These are phyloP conservation scores for Phytopythium ostracodes DNA, from an alignment of 352 stramenopile species.

Conservation along the genomic window DNA sequence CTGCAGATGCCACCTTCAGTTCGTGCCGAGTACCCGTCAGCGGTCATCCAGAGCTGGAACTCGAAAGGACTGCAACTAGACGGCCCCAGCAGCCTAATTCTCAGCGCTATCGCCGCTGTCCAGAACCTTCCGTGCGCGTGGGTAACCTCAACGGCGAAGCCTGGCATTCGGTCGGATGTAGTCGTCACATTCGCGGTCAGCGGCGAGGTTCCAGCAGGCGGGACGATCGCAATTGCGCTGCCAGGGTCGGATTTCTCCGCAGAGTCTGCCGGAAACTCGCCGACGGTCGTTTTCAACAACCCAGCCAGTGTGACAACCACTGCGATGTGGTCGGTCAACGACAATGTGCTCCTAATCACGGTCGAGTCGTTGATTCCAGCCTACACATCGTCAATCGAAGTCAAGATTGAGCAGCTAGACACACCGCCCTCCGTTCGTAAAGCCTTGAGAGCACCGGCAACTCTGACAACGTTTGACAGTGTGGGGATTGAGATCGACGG, in stretches of 20 bases:
- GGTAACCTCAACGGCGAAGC: slow-evolving; percentile 33
- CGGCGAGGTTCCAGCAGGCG: slow-evolving; percentile 31
- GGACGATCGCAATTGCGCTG: slow-evolving; percentile 34
- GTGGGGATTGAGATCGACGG: slow-evolving; percentile 45
- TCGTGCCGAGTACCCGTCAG: slow-evolving; percentile 16
- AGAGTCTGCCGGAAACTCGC: slow-evolving; percentile 14
- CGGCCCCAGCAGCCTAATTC: slow-evolving; percentile 19
- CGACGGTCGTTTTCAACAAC: slow-evolving; percentile 21
- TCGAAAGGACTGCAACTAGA: slow-evolving; percentile 33
- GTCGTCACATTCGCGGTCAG: slow-evolving; percentile 43
- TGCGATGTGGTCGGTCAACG: slow-evolving; percentile 23
- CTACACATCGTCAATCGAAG: slow-evolving; percentile 20
- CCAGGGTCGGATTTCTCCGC: slow-evolving; percentile 35
- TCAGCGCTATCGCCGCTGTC: slow-evolving; percentile 37
- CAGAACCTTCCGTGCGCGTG: slow-evolving; percentile 28
- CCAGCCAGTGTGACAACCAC: slow-evolving; percentile 14
- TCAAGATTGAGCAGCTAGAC: slow-evolving; percentile 34
- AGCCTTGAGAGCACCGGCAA: slow-evolving; percentile 13
- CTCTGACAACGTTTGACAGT: slow-evolving; percentile 39
- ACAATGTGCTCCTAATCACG: slow-evolving; percentile 11
- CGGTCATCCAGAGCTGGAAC: slow-evolving; percentile 50
- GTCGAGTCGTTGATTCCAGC: slow-evolving; percentile 18
- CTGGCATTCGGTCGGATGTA: slow-evolving; percentile 41
- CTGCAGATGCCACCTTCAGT: slow-evolving; percentile 48
- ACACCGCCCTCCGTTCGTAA: slow-evolving; percentile 38